Evolutionary conservation across 2,329 filamentous ascomycete species (phyloP).

Genomic region (Colletotrichum tanaceti): DNA sequence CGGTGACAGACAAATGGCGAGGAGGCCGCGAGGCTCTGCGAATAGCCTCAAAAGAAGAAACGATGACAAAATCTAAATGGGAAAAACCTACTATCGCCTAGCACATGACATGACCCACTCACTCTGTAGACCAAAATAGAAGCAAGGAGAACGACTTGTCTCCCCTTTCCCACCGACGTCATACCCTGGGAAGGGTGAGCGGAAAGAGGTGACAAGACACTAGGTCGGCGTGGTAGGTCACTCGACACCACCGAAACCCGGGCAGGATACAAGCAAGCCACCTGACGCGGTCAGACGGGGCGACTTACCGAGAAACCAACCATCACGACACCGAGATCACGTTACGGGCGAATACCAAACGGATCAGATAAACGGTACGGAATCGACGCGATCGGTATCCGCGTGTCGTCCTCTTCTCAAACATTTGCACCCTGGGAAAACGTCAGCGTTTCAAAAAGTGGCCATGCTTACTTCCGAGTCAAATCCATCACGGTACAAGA

Average conservation of each 20-base stretch:
- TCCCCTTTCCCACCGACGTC: conserved; percentile 6
- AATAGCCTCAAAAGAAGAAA: neutral
- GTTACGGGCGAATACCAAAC: conserved; percentile 8
- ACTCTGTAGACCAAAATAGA: neutral
- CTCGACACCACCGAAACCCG: conserved; percentile 19
- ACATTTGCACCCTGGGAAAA: conserved; percentile 10
- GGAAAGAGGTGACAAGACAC: conserved; percentile 1
- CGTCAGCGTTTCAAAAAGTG: neutral
- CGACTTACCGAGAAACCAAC: conserved; percentile 23
- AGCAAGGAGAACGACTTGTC: neutral
- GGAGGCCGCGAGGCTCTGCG: neutral
- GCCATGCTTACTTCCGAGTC: neutral
- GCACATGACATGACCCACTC: neutral
- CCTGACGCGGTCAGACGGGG: conserved; percentile 31
- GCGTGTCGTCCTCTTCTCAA: neutral
- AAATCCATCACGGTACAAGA: conserved; percentile 8
- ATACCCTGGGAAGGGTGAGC: neutral
- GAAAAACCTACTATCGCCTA: neutral
- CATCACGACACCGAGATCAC: conserved; percentile 26
- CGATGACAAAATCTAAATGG: neutral
- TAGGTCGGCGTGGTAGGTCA: conserved; percentile 19
- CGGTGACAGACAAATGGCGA: neutral
- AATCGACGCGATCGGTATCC: conserved; percentile 24
- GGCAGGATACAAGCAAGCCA: conserved; percentile 29
- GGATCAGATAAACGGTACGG: conserved; percentile 27